Evolutionary conservation across 2,329 filamentous ascomycete genomes (phyloP), one percentile per base, ranked within the genome.

Genomic region (Aspergillus clavatus): DNA sequence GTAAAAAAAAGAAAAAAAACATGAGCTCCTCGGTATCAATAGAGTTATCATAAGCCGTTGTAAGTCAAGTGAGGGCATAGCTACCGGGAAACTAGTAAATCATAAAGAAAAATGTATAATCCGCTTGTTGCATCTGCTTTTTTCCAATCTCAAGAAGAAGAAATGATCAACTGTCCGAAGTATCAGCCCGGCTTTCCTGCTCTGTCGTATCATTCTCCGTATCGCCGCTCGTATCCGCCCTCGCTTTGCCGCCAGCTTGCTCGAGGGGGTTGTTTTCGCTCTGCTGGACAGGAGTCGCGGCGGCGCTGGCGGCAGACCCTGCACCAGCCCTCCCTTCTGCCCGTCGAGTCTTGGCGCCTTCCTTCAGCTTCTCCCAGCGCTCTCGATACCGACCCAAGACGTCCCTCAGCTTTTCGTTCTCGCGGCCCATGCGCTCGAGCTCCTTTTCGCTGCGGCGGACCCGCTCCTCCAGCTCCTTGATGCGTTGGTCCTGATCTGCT

Each of bases 321-420:
- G 31, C 50, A 6, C 56, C 54, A 22, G 43, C 40, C 4, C 51
- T 58, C 31, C 46, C 53, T 48, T 62, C 59, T 2, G 60, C 61
- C 10, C 65, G 59, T 31, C 66, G 55, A 6, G 61, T 66, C 44
- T 67, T 77, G 2, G 83, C 83, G 0, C 80, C 80, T 38, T 82
- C 80, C 63, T 86, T 85, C 53, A 87, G 64, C 54, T 80, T 80
- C 63, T 86, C 82, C 81, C 82, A 87, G 47, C 81, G 76, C 45
- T 83, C 79, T 40, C 80, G 64, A 60, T 86, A 86, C 45, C 75
- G 69, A 0, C 66, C 72, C 11, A 84, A 63, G 5, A 78, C 74
- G 31, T 66, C 71, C 43, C 70, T 73, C 39, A 83, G 63, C 62
- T 81, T 82, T 54, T 81, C 77, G 47, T 83, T 81, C 53, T 83